Evolutionary conservation across 495 filamentous ascomycete genomes (phyloP).

Genomic region (Mycothermus thermophilus): DNA sequence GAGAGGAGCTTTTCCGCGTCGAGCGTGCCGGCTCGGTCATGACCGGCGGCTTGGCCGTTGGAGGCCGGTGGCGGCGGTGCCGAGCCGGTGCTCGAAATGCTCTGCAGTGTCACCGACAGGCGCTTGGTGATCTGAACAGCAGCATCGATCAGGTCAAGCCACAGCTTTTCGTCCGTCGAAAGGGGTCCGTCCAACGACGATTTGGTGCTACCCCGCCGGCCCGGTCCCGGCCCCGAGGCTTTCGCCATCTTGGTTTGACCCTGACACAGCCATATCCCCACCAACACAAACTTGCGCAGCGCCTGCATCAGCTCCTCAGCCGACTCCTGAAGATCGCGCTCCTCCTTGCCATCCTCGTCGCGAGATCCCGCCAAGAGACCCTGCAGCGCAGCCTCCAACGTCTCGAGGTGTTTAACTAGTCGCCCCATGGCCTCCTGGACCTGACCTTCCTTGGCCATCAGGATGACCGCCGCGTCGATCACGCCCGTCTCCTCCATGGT

Average conservation of each 20-base stretch:
- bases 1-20: conserved; percentile 45
- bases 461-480: conserved; percentile 81
- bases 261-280: conserved; percentile 93
- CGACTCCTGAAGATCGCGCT: conserved; percentile 34
- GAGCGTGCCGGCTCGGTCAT: too few species aligned
- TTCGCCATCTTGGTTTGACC: conserved; percentile 58
- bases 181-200: conserved; percentile 46
- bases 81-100: conserved; percentile 4
- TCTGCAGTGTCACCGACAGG: conserved; percentile 24
- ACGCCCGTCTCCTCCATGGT: conserved; percentile 79
- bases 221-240: conserved; percentile 10
- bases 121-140: conserved; percentile 66
- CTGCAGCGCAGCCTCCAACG: conserved; percentile 63
- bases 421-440: conserved; percentile 71
- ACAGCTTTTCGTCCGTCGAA: conserved; percentile 65
- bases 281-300: conserved; percentile 73
- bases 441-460: conserved; percentile 84
- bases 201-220: conserved; percentile 28
- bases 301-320: conserved; percentile 54
- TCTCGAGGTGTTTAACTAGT: conserved; percentile 62
- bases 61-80: too few species aligned
- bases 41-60: too few species aligned
- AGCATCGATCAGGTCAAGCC: conserved; percentile 80
- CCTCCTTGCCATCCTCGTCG: conserved; percentile 22
- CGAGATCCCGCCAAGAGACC: conserved; percentile 48